Conservation (phyloP, 2,329 filamentous ascomycete species). For the Pseudogymnoascus sp. region DNA sequence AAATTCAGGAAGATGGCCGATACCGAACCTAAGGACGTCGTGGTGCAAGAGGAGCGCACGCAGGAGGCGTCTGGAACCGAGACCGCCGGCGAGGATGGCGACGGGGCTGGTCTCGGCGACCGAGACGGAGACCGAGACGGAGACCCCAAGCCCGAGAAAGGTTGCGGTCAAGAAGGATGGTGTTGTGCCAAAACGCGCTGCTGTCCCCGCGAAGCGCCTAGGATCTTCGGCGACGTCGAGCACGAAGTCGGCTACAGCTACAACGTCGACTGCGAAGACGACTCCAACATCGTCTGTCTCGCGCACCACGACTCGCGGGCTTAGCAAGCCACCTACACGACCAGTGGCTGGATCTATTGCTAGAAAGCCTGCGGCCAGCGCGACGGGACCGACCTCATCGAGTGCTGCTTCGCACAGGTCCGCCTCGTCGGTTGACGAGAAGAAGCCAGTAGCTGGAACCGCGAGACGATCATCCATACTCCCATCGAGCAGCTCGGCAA, state of each 20-base stretch:
- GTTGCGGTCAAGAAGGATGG: slow-evolving; percentile 29
- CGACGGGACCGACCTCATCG: slow-evolving; percentile 27
- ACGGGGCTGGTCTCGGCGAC: slow-evolving; percentile 23
- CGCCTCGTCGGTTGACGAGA: slow-evolving; percentile 27
- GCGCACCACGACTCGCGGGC: slow-evolving; percentile 23
- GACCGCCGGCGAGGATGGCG: slow-evolving; percentile 21
- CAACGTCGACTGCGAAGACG: slow-evolving; percentile 20
- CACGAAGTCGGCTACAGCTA: slow-evolving; percentile 19
- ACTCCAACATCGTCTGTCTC: slow-evolving; percentile 20
- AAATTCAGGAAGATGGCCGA: slow-evolving; percentile 25
- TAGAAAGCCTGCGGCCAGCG: slow-evolving; percentile 26
- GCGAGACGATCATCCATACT: slow-evolving; percentile 10
- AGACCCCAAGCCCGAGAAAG: slow-evolving; percentile 22
- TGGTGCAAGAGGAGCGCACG: slow-evolving; percentile 19
- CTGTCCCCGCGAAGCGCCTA: slow-evolving; percentile 23
- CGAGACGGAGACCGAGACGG: slow-evolving; percentile 25
- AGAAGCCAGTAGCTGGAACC: slow-evolving; percentile 19
- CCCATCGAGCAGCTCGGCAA: slow-evolving; percentile 11
- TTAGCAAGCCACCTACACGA: slow-evolving; percentile 30
- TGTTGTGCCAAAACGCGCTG: slow-evolving; percentile 22
- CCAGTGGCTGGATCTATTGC: slow-evolving; percentile 21
- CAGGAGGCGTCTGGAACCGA: slow-evolving; percentile 19
- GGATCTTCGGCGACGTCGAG: slow-evolving; percentile 20
- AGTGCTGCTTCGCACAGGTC: slow-evolving; percentile 24
- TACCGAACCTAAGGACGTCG: slow-evolving; percentile 21